Evolutionary conservation across 768 basidiomycete species (phyloP).

Genomic region (Amanita rimosa): DNA sequence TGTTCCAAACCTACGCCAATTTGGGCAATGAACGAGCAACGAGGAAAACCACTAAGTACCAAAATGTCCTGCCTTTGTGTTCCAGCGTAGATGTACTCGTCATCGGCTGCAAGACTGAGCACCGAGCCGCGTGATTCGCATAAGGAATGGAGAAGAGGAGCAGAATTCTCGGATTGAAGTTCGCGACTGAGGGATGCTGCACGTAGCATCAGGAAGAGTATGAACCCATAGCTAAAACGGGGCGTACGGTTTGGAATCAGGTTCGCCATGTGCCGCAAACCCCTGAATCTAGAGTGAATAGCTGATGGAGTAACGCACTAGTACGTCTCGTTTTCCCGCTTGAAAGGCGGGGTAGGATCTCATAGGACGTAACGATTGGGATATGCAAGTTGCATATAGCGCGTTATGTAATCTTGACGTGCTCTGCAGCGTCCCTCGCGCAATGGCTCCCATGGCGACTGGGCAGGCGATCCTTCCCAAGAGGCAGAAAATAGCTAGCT

Average conservation of each 20-base stretch:
- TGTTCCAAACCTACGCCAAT: constrained; percentile 70
- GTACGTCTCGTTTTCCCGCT: too few species aligned
- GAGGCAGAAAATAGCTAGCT: neutral
- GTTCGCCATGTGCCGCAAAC: neutral
- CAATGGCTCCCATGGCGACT: neutral
- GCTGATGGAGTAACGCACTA: neutral
- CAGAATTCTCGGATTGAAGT: constrained; percentile 27
- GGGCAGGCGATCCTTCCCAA: neutral
- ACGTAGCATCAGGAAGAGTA: neutral
- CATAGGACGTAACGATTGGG: too few species aligned
- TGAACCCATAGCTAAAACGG: neutral
- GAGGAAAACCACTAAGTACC: constrained; percentile 26
- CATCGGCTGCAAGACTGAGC: constrained; percentile 64
- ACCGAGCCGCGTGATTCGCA: constrained; percentile 60
- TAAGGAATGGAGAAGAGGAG: constrained; percentile 55
- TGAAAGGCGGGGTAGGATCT: too few species aligned
- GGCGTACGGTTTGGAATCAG: constrained; percentile 4
- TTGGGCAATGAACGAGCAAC: neutral
- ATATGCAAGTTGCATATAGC: too few species aligned
- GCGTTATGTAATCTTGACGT: neutral
- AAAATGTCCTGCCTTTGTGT: constrained; percentile 70
- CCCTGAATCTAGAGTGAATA: neutral
- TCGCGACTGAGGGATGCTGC: constrained; percentile 52
- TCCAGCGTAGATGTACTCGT: constrained; percentile 69
- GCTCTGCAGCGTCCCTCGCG: neutral